phyloP scores from a whole-genome alignment of 495 filamentous ascomycete species.

The Echria macrotheca region DNA sequence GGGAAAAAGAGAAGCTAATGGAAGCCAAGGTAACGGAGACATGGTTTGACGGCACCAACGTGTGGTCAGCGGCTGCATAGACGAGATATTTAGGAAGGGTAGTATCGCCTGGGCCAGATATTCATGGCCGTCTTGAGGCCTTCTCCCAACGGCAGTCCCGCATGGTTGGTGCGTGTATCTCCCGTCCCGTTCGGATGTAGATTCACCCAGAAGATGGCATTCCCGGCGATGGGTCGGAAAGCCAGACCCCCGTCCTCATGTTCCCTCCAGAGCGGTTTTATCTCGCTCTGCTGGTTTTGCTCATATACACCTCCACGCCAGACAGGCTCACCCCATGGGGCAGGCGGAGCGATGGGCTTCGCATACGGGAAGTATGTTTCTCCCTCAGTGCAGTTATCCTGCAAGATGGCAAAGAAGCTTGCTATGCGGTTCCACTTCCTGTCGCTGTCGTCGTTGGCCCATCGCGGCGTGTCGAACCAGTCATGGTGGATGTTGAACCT shows the following conservation, averaged over 20 bases:
- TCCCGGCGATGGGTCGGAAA: constrained; percentile 45
- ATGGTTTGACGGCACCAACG: constrained; percentile 49
- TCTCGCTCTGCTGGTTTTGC: not conserved
- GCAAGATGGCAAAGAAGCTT: constrained; percentile 45
- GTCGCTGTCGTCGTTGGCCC: constrained; percentile 23
- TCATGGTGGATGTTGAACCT: constrained; percentile 44
- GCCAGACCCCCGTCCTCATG: constrained; percentile 47
- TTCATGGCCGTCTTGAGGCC: constrained; percentile 53
- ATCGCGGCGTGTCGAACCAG: constrained; percentile 36
- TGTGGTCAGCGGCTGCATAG: constrained; percentile 29
- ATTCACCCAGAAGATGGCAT: constrained; percentile 53
- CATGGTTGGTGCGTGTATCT: constrained; percentile 43
- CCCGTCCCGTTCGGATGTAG: constrained; percentile 43
- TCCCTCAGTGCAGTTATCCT: constrained; percentile 37
- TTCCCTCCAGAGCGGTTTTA: constrained; percentile 32
- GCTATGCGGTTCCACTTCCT: constrained; percentile 39
- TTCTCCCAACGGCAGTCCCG: constrained; percentile 41
- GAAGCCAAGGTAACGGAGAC: constrained; percentile 49
- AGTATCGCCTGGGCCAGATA: constrained; percentile 48
- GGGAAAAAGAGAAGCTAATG: constrained; percentile 45
- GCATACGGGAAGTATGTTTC: constrained; percentile 45
- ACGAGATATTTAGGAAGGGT: constrained; percentile 9
- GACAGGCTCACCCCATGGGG: constrained; percentile 15
- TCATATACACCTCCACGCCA: constrained; percentile 17
- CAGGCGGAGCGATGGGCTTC: constrained; percentile 21